Evolutionary conservation across 148 eudicot species (phyloP).

Genomic region (Agrostemma githago): DNA sequence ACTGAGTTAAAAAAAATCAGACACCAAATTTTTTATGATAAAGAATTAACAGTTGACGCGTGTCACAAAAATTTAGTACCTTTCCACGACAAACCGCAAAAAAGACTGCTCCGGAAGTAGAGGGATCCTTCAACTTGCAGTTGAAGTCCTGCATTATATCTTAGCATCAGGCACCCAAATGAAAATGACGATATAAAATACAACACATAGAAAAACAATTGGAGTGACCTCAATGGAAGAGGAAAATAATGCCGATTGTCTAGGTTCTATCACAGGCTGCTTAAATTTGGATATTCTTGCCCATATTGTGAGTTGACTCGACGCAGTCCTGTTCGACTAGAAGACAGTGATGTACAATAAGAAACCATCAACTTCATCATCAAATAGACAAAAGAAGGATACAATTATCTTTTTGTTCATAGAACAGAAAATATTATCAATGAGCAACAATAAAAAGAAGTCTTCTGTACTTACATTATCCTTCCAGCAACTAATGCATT

Average conservation of each 20-base stretch:
- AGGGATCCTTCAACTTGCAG: slow-evolving; percentile 68
- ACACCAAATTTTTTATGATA: not conserved
- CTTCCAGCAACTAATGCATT: slow-evolving; percentile 80
- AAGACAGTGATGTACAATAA: slow-evolving; percentile 21
- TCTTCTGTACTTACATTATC: slow-evolving; percentile 44
- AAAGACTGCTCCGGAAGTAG: slow-evolving; percentile 83
- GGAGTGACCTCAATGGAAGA: slow-evolving; percentile 69
- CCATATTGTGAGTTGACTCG: slow-evolving; percentile 72
- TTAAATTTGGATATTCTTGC: slow-evolving; percentile 94
- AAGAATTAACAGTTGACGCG: not conserved
- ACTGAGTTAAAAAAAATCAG: not conserved
- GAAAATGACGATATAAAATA: slow-evolving; percentile 17
- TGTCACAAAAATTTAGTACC: slow-evolving; percentile 37
- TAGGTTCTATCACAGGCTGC: slow-evolving; percentile 95
- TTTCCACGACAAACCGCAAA: slow-evolving; percentile 99
- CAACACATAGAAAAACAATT: not conserved
- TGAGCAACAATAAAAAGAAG: slow-evolving; percentile 1
- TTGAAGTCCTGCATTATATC: slow-evolving; percentile 65
- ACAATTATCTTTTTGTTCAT: not conserved
- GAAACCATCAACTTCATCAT: slow-evolving; percentile 21
- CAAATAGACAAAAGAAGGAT: not conserved
- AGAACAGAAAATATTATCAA: not conserved
- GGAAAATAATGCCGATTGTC: slow-evolving; percentile 88
- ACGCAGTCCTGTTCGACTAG: slow-evolving; percentile 47
- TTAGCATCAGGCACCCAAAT: slow-evolving; percentile 18